phyloP scores from a whole-genome alignment of 331 rosid genomes.

The Telfairia occidentalis region DNA sequence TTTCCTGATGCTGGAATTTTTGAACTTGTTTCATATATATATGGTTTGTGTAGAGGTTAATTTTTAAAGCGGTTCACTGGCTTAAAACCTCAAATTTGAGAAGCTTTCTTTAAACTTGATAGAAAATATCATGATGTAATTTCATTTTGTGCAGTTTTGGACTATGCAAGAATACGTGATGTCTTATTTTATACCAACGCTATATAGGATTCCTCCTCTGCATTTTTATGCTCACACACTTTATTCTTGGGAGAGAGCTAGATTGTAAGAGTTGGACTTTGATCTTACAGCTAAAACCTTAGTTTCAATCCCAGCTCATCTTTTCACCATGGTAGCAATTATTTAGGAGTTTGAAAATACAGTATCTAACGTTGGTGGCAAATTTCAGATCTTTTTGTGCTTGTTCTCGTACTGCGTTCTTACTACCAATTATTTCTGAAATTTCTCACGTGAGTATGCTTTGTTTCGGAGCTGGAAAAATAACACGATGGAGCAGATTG shows the following conservation, averaged over 20 bases:
- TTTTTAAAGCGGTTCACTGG: background rate
- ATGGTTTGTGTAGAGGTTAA: background rate
- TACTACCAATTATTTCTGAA: conserved; percentile 1
- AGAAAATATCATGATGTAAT: conserved; percentile 2
- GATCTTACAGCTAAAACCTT: background rate
- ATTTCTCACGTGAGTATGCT: background rate
- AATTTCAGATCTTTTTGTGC: background rate
- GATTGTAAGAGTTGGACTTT: background rate
- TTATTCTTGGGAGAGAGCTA: background rate
- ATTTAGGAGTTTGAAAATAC: background rate
- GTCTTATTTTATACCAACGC: background rate
- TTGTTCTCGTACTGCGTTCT: background rate
- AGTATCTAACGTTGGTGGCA: background rate
- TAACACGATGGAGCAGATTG: background rate
- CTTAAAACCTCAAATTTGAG: background rate
- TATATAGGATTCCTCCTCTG: background rate
- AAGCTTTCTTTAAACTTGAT: background rate
- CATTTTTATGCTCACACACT: background rate
- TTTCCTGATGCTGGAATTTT: background rate
- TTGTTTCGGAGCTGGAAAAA: background rate
- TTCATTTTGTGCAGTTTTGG: background rate
- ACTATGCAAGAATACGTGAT: background rate
- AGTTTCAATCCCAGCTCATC: background rate
- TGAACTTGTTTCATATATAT: background rate
- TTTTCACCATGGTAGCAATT: background rate